Evolutionary conservation across 345 rosid genomes (phyloP).

Genomic region (Boechera divaricarpa): DNA sequence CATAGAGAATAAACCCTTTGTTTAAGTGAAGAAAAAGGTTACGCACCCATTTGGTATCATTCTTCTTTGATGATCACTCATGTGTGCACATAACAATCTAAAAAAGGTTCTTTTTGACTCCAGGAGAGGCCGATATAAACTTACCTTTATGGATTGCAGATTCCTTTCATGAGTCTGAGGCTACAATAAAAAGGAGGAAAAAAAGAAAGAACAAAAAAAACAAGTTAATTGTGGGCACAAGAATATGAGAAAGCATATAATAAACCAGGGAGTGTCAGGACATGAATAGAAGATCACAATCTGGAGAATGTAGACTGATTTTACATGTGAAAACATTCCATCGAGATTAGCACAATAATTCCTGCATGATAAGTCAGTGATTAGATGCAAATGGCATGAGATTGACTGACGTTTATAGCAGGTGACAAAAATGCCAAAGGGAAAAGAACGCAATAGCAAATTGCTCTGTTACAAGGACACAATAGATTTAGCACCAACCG

Average conservation of each 20-base stretch:
- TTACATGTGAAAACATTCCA: slow-evolving; percentile 45
- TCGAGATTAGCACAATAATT: slow-evolving; percentile 42
- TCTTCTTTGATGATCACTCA: slow-evolving; percentile 47
- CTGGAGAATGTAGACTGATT: slow-evolving; percentile 31
- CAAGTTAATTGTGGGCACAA: slow-evolving; percentile 45
- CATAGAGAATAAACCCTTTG: slow-evolving; percentile 28
- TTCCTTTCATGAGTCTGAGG: slow-evolving; percentile 41
- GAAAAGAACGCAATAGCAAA: slow-evolving; percentile 30
- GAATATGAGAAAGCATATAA: slow-evolving; percentile 44
- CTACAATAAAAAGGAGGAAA: slow-evolving; percentile 28
- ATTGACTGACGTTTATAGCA: slow-evolving; percentile 28
- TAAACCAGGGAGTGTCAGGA: slow-evolving; percentile 43
- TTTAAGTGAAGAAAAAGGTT: slow-evolving; percentile 37
- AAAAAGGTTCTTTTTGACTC: slow-evolving; percentile 31
- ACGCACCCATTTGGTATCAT: slow-evolving; percentile 50
- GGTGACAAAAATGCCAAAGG: slow-evolving; percentile 36
- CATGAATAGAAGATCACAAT: slow-evolving; percentile 43
- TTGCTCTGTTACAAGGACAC: slow-evolving; percentile 12
- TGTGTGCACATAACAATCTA: slow-evolving; percentile 29
- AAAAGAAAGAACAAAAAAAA: slow-evolving; percentile 29
- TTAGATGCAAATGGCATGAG: slow-evolving; percentile 35
- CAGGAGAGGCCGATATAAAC: slow-evolving; percentile 28
- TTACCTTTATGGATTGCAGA: slow-evolving; percentile 29
- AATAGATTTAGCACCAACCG: slow-evolving; percentile 27
- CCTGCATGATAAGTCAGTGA: slow-evolving; percentile 34